Base-by-base conservation (phyloP, 352 stramenopile genomes). In the Pythium apleroticum region DNA sequence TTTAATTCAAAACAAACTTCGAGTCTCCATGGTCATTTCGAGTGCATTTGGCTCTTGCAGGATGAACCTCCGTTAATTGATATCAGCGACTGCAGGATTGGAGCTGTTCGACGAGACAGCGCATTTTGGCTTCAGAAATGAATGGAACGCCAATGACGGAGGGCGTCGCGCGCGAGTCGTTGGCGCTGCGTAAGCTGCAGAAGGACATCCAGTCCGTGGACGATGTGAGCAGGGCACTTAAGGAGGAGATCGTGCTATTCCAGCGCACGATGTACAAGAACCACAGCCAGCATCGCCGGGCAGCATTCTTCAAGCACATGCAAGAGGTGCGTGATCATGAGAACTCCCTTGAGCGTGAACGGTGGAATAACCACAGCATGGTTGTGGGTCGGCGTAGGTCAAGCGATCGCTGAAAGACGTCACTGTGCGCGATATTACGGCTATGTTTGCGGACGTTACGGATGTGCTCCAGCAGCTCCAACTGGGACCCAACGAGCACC, bases 231-330 rank as follows among this genome's bases (percentile, higher is more conserved):
- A 73, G 70, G 20, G 57, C 80, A 10, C 58, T 95, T 20, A 66
- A 65, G 31, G 74, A 90, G 41, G 87, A 95, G 48, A 69, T 81
- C 4, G 53, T 62, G 37, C 65, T 95, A 12, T 92, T 94, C 58
- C 84, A 89, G 64, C 83, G 82, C 28, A 78, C 61, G 17, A 91
- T 96, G 80, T 96, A 96, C 77, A 96, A 94, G 66, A 96, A 96
- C 64, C 81, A 91, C 54, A 96, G 82, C 69, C 87, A 96, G 69
- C 87, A 96, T 59, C 85, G 87, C 3, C 85, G 87, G 22, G 80
- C 85, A 9, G 84, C 83, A 37, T 96, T 91, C 70, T 96, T 81
- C 64, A 78, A 90, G 69, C 81, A 92, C 58, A 72, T 95, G 35
- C 79, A 93, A 67, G 71, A 90, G 45, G 78, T 86, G 4, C 24